These are phyloP conservation scores for Suhomyces coccinellae DNA, from an alignment of 1,139 yeast genomes.

Conservation along the genomic window DNA sequence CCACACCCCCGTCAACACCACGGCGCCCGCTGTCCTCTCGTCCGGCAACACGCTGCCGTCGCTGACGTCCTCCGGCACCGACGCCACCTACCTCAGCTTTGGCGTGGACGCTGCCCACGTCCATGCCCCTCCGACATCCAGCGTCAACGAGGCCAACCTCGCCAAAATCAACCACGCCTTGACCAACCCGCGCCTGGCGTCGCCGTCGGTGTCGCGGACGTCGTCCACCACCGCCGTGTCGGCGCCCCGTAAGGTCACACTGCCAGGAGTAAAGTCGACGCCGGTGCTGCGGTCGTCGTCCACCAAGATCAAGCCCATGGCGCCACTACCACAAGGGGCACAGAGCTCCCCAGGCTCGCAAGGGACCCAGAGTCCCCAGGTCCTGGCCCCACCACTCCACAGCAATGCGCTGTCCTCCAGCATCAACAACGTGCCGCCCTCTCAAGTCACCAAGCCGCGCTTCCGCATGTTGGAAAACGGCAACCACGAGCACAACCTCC, in stretches of 20 bases:
- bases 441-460: slow-evolving; percentile 33
- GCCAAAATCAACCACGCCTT: slow-evolving; percentile 11
- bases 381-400: background rate
- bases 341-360: background rate
- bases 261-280: slow-evolving; percentile 12
- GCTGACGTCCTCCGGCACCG: slow-evolving; percentile 10
- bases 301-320: slow-evolving; percentile 12
- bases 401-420: slow-evolving; percentile 13
- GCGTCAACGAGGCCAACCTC: slow-evolving; percentile 10
- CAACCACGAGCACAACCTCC: slow-evolving; percentile 74
- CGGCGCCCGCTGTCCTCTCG: slow-evolving; percentile 8
- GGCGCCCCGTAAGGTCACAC: slow-evolving; percentile 7
- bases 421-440: slow-evolving; percentile 7
- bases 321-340: background rate
- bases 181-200: slow-evolving; percentile 9
- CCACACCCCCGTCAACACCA: slow-evolving; percentile 17
- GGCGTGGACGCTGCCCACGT: slow-evolving; percentile 8
- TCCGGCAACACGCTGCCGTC: slow-evolving; percentile 1
- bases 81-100: slow-evolving; percentile 14
- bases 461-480: slow-evolving; percentile 64
- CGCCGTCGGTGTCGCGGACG: slow-evolving; percentile 19
- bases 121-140: slow-evolving; percentile 6
- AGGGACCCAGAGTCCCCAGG: background rate
- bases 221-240: slow-evolving; percentile 16
- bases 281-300: slow-evolving; percentile 16